Evolutionary conservation across 2,329 filamentous ascomycete genomes (phyloP), one percentile per base, ranked within the genome.

Genomic region (Colletotrichum sansevieriae): DNA sequence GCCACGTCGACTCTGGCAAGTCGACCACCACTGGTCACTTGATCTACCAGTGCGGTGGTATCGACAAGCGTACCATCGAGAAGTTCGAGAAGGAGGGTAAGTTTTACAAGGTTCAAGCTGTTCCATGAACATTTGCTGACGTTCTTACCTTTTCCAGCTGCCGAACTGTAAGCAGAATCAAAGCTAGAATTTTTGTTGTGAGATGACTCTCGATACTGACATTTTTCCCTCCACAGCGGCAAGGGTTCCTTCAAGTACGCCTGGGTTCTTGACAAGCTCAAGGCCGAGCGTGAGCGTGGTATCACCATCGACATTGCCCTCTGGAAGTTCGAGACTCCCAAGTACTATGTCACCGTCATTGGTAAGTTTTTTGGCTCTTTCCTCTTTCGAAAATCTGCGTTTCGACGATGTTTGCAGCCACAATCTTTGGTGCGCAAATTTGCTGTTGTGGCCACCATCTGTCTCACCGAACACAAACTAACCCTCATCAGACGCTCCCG

Each of bases 1-100:
- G 95, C 90, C 95, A 97, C 91, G 95, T 97, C 93, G 94, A 97
- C 88, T 97, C 94, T 85, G 95, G 95, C 88, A 98, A 98, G 92
- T 97, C 95, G 78, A 98, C 95, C 84, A 98, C 95, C 85, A 69
- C 66, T 46, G 93, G 91, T 85, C 91, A 95, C 89, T 91, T 99
- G 91, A 98, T 99, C 93, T 98, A 98, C 94, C 95, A 99, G 92
- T 98, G 96, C 90, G 96, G 96, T 92, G 96, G 96, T 94, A 99
- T 98, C 83, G 96, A 99, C 93, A 94, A 95, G 91, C 95, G 96
- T 94, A 98, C 95, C 86, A 99, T 99, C 84, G 96, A 99, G 92
- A 99, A 99, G 93, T 99, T 99, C 91, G 96, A 99, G 95, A 99
- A 99, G 94, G 94, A 97, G 25, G 25, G 25, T 25, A 25, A 25